These are phyloP conservation scores for Boletus edulis DNA, from an alignment of 768 basidiomycete genomes.

Conservation along the genomic window DNA sequence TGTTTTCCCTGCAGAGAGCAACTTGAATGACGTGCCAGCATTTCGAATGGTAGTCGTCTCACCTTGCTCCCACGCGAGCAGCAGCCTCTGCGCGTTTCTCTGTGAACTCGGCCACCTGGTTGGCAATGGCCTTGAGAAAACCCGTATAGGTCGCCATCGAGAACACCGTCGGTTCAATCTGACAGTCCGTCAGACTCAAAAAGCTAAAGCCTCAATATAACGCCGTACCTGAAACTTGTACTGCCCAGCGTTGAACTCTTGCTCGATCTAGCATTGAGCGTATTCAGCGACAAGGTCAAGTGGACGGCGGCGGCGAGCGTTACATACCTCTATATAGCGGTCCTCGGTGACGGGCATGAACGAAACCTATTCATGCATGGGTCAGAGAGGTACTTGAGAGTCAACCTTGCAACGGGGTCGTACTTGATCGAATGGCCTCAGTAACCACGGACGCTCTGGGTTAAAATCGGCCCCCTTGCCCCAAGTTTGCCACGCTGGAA, in stretches of 20 bases:
- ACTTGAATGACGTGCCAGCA: not conserved
- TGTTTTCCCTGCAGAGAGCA: slow-evolving; percentile 37
- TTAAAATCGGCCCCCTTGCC: slow-evolving; percentile 48
- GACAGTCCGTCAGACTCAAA: slow-evolving; percentile 5
- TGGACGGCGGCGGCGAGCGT: not conserved
- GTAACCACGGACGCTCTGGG: slow-evolving; percentile 53
- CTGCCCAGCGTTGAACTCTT: slow-evolving; percentile 49
- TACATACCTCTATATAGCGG: slow-evolving; percentile 45
- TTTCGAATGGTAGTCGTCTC: not conserved
- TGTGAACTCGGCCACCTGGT: slow-evolving; percentile 43
- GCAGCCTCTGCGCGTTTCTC: slow-evolving; percentile 37
- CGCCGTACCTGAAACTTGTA: slow-evolving; percentile 47
- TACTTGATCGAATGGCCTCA: slow-evolving; percentile 63
- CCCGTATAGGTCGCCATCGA: slow-evolving; percentile 49
- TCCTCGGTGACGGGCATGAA: slow-evolving; percentile 49
- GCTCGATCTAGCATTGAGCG: slow-evolving; percentile 39
- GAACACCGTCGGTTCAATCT: slow-evolving; percentile 52
- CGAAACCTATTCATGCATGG: slow-evolving; percentile 36
- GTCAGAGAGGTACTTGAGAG: not conserved
- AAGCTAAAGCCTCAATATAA: not conserved
- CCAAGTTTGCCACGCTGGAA: slow-evolving; percentile 67
- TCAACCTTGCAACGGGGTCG: no score
- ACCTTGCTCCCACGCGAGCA: slow-evolving; percentile 41
- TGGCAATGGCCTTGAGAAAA: slow-evolving; percentile 40
- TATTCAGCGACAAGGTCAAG: not conserved